Evolutionary conservation across 2,329 filamentous ascomycete species (phyloP), one percentile per base, ranked within the genome.

Genomic region (Chaetoscypha palmicola): DNA sequence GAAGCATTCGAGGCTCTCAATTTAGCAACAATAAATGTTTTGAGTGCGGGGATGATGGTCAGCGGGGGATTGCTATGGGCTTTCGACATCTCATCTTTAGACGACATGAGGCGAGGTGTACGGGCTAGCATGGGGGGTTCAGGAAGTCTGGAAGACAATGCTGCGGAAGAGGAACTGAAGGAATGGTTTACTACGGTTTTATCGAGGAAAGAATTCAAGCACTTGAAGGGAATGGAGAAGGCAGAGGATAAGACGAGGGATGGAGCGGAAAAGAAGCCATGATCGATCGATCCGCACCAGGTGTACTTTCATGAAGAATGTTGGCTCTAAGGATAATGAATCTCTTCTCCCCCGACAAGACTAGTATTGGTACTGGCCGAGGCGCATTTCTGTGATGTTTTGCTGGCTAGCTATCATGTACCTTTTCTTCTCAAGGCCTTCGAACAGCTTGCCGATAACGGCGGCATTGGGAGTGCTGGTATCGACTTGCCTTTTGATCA

Each of bases 1-100:
- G 82, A 96, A 51, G 91, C 91, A 1, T 66, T 84, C 24, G 85
- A 94, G 64, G 91, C 91, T 0, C 70, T 98, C 17, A 85, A 82
- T 38, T 70, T 96, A 26, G 92, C 91, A 0, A 95, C 90, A 0
- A 73, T 96, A 55, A 95, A 95, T 57, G 86, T 92, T 10, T 59
- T 81, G 23, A 85, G 81, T 55, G 76, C 92, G 38, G 81, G 74
- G 1, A 79, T 95, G 62, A 79, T 94, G 73, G 66, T 75, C 7
- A 73, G 77, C 0, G 92, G 91, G 3, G 88, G 83, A 0, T 64
- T 81, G 9, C 70, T 86, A 49, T 94, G 83, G 73, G 81, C 78
- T 1, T 77, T 92, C 48, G 84, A 96, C 62, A 76, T 97, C 26
- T 79, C 79, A 59, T 73, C 71, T 35, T 41, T 88, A 31, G 76